phyloP scores from a whole-genome alignment of 805 yeast species.

The Helenozyma rhizophorensis region DNA sequence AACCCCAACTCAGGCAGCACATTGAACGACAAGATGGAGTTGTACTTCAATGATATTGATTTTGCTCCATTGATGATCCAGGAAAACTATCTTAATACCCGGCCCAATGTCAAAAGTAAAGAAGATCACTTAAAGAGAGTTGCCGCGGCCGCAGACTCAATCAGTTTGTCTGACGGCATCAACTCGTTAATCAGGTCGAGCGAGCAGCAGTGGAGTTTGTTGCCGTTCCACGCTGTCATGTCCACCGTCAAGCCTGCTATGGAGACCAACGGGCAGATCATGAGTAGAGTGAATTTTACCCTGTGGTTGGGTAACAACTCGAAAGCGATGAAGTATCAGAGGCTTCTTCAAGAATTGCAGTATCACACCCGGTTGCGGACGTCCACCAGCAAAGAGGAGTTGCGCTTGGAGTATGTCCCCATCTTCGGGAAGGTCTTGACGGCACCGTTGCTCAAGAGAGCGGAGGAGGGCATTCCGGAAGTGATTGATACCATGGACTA shows the following conservation, averaged over 20 bases:
- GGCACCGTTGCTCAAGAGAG: constrained; percentile 51
- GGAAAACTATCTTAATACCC: constrained; percentile 77
- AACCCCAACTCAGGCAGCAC: constrained; percentile 48
- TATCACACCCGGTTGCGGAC: constrained; percentile 82
- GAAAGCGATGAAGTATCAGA: constrained; percentile 68
- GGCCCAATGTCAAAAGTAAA: constrained; percentile 48
- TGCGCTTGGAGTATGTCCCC: constrained; percentile 75
- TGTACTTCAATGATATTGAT: constrained; percentile 92
- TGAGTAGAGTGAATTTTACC: constrained; percentile 73
- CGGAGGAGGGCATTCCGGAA: constrained; percentile 59
- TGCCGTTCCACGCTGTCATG: constrained; percentile 86
- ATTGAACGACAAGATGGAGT: constrained; percentile 76
- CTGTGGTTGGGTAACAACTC: constrained; percentile 90
- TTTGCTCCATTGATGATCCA: constrained; percentile 94
- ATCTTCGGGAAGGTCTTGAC: constrained; percentile 53
- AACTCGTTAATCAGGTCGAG: constrained; percentile 81
- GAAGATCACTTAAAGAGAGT: constrained; percentile 55
- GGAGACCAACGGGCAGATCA: constrained; percentile 65
- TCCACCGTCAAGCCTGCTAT: constrained; percentile 81
- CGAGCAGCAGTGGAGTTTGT: constrained; percentile 90
- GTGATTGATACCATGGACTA: constrained; percentile 75
- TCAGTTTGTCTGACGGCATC: constrained; percentile 79
- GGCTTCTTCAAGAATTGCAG: constrained; percentile 82
- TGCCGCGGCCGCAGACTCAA: constrained; percentile 79
- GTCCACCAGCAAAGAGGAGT: constrained; percentile 66